phyloP scores from a whole-genome alignment of 805 yeast species.

The Ogataea pignaliae region DNA sequence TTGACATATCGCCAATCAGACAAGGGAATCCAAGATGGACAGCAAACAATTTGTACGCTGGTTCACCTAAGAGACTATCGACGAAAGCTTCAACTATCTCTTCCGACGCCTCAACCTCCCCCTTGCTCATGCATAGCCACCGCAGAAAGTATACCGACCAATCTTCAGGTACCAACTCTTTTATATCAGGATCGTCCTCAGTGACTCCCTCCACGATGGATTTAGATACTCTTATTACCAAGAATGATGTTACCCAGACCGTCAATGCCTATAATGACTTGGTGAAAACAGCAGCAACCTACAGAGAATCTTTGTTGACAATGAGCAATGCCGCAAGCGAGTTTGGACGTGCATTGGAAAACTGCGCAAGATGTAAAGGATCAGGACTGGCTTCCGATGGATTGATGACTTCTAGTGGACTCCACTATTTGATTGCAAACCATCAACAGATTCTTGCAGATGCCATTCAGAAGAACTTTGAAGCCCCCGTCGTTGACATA shows the following conservation, averaged over 20 bases:
- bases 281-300: constrained; percentile 40
- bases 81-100: neutral
- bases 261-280: constrained; percentile 45
- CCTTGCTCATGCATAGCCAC: constrained; percentile 2
- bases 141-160: constrained; percentile 8
- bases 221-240: constrained; percentile 55
- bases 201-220: constrained; percentile 52
- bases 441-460: constrained; percentile 69
- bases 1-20: neutral
- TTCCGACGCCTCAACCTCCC: neutral
- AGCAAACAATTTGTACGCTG: neutral
- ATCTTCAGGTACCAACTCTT: constrained; percentile 18
- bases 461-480: constrained; percentile 50
- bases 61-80: neutral
- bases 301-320: constrained; percentile 41
- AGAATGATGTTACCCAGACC: constrained; percentile 52
- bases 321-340: constrained; percentile 61
- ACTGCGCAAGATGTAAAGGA: constrained; percentile 58
- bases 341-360: constrained; percentile 68
- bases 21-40: neutral
- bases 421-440: constrained; percentile 71
- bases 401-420: constrained; percentile 66
- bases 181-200: constrained; percentile 40
- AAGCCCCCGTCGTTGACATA: constrained; percentile 44
- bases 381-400: constrained; percentile 59